These are phyloP conservation scores for Torulaspora delbrueckii DNA, from an alignment of 805 yeast genomes.

Conservation along the genomic window DNA sequence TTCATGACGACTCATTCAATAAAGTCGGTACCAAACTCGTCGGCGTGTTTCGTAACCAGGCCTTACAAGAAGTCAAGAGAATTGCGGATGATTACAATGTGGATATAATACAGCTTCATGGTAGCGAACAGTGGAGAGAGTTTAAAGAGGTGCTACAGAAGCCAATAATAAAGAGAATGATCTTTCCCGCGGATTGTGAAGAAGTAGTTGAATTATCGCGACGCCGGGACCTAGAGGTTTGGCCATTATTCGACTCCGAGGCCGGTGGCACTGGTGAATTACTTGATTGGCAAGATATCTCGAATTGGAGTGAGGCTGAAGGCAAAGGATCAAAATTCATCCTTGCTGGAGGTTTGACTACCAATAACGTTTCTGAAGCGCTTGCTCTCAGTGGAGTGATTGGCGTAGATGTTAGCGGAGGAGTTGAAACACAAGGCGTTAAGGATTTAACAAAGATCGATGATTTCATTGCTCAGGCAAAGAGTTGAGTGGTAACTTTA, in stretches of 20 bases:
- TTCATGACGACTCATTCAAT: constrained; percentile 37
- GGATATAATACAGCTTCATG: constrained; percentile 88
- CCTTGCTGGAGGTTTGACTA: constrained; percentile 86
- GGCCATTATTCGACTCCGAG: constrained; percentile 78
- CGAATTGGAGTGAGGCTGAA: constrained; percentile 37
- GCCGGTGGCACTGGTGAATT: constrained; percentile 85
- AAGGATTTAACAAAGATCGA: constrained; percentile 66
- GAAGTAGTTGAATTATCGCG: constrained; percentile 26
- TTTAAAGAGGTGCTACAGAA: constrained; percentile 36
- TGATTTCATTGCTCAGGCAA: constrained; percentile 53
- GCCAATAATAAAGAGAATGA: constrained; percentile 72
- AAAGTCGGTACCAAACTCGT: constrained; percentile 64
- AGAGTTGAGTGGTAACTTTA: constrained; percentile 8
- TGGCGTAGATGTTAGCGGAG: constrained; percentile 94
- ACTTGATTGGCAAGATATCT: constrained; percentile 65
- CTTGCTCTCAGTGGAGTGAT: constrained; percentile 49
- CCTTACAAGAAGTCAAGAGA: constrained; percentile 52
- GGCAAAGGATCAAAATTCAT: constrained; percentile 41
- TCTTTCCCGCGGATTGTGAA: constrained; percentile 49
- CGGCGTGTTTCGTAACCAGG: constrained; percentile 87
- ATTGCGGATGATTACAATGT: constrained; percentile 42
- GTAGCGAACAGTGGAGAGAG: constrained; percentile 46
- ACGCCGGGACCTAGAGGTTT: constrained; percentile 37
- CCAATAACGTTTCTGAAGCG: constrained; percentile 64
- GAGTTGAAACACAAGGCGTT: constrained; percentile 75